Evolutionary conservation across 345 rosid genomes (phyloP), one percentile per base, ranked within the genome.

Genomic region (Noccaea caerulescens): DNA sequence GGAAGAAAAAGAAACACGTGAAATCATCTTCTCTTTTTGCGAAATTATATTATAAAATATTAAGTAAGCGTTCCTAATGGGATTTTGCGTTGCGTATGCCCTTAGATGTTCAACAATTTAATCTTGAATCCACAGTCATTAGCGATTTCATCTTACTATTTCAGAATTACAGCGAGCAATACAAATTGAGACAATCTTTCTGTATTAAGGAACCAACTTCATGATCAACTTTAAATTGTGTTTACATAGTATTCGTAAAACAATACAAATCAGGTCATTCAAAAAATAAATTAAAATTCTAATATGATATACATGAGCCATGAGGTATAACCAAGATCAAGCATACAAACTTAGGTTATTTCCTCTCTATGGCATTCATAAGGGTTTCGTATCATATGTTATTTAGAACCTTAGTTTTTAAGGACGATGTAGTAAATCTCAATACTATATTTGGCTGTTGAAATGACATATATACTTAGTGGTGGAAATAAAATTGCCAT

Each of bases 131-230:
- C 10, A 4, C 32, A 50, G 14, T 34, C 16, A 52, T 30, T 10
- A 61, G 68, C 16, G 36, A 50, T 54, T 37, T 8, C 63, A 54
- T 42, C 43, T 14, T 67, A 32, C 42, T 16, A 62, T 42, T 44
- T 53, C 13, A 33, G 6, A 66, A 53, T 30, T 43, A 27, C 11
- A 64, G 10, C 64, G 14, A 34, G 34, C 58, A 27, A 25, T 55
- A 36, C 13, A 3, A 41, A 60, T 1, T 27, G 39, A 62, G 54
- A 46, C 18, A 53, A 43, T 44, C 6, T 54, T 33, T 61, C 11
- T 16, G 27, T 33, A 9, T 20, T 13, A 52, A 16, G 34, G 18
- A 33, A 30, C 7, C 39, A 59, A 41, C 30, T 33, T 54, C 23
- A 42, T 42, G 33, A 52, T 72, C 42, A 51, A 6, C 10, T 18